These are phyloP conservation scores for Mucuna pruriens DNA, from an alignment of 306 rosid species.

Conservation along the genomic window DNA sequence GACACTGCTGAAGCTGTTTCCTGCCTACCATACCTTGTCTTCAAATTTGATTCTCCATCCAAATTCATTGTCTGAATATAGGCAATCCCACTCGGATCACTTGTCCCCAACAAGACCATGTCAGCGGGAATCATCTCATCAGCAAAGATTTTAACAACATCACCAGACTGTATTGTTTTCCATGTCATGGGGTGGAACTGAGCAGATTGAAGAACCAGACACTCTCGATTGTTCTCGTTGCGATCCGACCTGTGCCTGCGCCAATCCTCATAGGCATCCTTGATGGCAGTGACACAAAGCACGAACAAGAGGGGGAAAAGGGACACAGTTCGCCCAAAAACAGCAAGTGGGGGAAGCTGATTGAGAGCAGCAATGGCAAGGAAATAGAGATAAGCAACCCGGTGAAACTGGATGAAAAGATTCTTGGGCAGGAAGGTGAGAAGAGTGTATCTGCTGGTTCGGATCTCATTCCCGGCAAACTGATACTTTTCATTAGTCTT, in stretches of 20 bases:
- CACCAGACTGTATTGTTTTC: slow-evolving; percentile 71
- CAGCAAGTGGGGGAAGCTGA: slow-evolving; percentile 93
- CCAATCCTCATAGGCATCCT: slow-evolving; percentile 94
- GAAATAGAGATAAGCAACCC: slow-evolving; percentile 85
- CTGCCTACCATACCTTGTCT: slow-evolving; percentile 86
- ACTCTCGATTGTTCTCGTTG: slow-evolving; percentile 70
- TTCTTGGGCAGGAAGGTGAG: slow-evolving; percentile 82
- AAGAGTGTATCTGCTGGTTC: slow-evolving; percentile 73
- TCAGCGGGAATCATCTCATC: slow-evolving; percentile 82
- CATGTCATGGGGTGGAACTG: slow-evolving; percentile 58
- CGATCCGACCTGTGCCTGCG: slow-evolving; percentile 77
- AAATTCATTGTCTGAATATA: slow-evolving; percentile 89
- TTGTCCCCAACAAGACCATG: slow-evolving; percentile 76
- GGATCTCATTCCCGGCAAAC: slow-evolving; percentile 73
- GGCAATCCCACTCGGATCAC: slow-evolving; percentile 83
- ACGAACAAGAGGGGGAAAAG: slow-evolving; percentile 80
- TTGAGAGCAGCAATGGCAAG: slow-evolving; percentile 86
- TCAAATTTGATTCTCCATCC: slow-evolving; percentile 91
- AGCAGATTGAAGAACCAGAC: slow-evolving; percentile 56
- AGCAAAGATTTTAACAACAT: slow-evolving; percentile 64
- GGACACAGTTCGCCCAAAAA: slow-evolving; percentile 82
- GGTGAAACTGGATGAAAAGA: slow-evolving; percentile 80
- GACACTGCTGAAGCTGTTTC: slow-evolving; percentile 63
- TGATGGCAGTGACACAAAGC: slow-evolving; percentile 78
- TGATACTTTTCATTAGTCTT: slow-evolving; percentile 73